Evolutionary conservation across 768 basidiomycete species (phyloP), one percentile per base, ranked within the genome.

Genomic region (Cyathus striatus): DNA sequence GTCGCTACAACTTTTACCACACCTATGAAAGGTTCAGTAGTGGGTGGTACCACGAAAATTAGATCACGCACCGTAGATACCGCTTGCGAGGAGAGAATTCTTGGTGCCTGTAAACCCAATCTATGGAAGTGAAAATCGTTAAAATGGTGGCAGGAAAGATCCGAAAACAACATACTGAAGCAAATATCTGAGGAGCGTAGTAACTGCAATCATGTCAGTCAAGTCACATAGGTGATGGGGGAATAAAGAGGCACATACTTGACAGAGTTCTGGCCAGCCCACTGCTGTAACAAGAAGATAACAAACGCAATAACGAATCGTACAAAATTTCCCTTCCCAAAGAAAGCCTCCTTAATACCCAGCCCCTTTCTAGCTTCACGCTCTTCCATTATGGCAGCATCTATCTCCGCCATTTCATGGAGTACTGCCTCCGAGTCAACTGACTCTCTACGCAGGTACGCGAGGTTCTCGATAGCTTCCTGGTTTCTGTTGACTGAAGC

Each of bases 281-380:
- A 90, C 56, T 91, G 87, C 51, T 91, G 90, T 6, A 90, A 65
- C 46, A 86, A 57, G 68, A 90, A 90, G 47, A 90, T 86, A 21
- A 75, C 60, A 50, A 88, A 81, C 1, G 90, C 90, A 52, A 93
- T 90, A n/a, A 84, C 65, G 67, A 93, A 92, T 18, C 91, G 82
- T 46, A 83, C 66, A 36, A 79, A 75, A 64, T 91, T 91, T 37
- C 91, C 90, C 56, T 86, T 86, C 16, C 83, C 83, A 27, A 87
- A 67, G 65, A 90, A 85, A 2, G 86, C 86, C 51, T 88, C 83
- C 50, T 69, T 78, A 45, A 73, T 49, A 1, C 85, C 83, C 7
- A 89, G 69, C 5, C 81, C 83, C n/a, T 63, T 49, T 7, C 85
- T 78, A 5, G 79, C 76, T 36, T 71, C 75, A 7, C 72, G 73